phyloP scores from a whole-genome alignment of 176 grass and related monocot species.

The Phyllostachys edulis region DNA sequence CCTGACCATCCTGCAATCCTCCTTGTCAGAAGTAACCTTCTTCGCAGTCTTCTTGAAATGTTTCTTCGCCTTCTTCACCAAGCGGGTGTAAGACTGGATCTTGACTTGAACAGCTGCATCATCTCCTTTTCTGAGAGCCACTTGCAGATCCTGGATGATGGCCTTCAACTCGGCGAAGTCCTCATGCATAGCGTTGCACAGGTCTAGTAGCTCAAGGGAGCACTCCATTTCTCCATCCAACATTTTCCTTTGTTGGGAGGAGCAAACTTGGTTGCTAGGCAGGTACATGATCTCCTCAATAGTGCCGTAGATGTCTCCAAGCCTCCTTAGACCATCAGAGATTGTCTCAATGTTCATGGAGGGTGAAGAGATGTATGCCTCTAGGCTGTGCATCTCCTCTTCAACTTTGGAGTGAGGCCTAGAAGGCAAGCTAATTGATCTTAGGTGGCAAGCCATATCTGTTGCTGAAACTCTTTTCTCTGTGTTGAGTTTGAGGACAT shows the following conservation, averaged over 20 bases:
- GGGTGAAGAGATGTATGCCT: conserved; percentile 28
- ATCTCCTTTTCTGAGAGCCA: no score
- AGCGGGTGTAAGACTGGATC: conserved; percentile 20
- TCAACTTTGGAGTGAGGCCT: conserved; percentile 36
- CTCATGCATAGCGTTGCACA: no score
- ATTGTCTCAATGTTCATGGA: conserved; percentile 21
- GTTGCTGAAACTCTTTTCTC: no score
- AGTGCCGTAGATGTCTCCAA: conserved; percentile 39
- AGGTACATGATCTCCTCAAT: conserved; percentile 48
- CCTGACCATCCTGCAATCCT: conserved; percentile 22
- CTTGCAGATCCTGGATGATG: no score
- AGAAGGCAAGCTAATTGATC: conserved; percentile 51
- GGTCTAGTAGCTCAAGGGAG: no score
- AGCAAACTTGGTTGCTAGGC: conserved; percentile 39
- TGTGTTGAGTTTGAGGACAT: no score
- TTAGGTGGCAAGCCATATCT: conserved; percentile 46
- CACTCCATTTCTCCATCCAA: no score
- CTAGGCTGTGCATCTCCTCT: conserved; percentile 47
- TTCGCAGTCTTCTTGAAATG: conserved; percentile 50
- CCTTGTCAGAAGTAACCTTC: conserved; percentile 37
- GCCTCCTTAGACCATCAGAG: conserved; percentile 41
- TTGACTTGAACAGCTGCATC: no score
- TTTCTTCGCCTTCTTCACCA: conserved; percentile 59
- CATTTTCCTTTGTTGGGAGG: background rate
- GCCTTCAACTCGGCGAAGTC: no score